These are phyloP conservation scores for Dimargaris cristalligena DNA, from an alignment of 192 early-diverging fungal species.

Conservation along the genomic window DNA sequence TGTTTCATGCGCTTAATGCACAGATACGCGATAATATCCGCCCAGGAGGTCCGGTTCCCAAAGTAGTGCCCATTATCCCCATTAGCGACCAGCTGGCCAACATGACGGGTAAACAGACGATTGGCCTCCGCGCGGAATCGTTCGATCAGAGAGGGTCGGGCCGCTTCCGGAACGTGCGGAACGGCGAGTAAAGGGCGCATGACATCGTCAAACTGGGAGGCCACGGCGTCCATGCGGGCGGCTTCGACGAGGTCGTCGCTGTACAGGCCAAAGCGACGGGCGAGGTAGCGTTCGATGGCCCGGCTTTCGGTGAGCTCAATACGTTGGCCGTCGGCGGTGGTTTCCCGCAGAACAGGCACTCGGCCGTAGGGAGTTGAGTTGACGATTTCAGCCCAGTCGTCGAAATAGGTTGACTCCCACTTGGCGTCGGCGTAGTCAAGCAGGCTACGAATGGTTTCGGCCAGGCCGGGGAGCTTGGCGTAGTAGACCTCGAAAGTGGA, in stretches of 20 bases:
- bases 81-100: conserved; percentile 4
- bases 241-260: not conserved
- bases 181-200: conserved; percentile 9
- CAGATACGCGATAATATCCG: conserved; percentile 11
- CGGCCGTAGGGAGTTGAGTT: not conserved
- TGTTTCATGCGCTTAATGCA: not conserved
- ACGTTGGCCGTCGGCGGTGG: conserved; percentile 9
- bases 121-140: conserved; percentile 11
- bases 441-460: conserved; percentile 9
- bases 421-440: conserved; percentile 10
- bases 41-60: conserved; percentile 13
- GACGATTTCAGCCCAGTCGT: conserved; percentile 15
- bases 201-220: conserved; percentile 9
- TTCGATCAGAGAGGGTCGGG: conserved; percentile 6
- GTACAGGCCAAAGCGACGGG: conserved; percentile 14
- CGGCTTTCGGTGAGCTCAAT: conserved; percentile 15
- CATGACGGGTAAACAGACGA: not conserved
- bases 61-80: conserved; percentile 14
- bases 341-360: conserved; percentile 14
- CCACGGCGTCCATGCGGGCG: not conserved
- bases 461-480: conserved; percentile 8
- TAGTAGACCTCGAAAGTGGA: conserved; percentile 8
- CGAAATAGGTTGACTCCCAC: not conserved
- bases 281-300: conserved; percentile 19
- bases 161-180: conserved; percentile 6